phyloP scores from a whole-genome alignment of 176 grass and related monocot genomes.

The Cymbopogon citratus region DNA sequence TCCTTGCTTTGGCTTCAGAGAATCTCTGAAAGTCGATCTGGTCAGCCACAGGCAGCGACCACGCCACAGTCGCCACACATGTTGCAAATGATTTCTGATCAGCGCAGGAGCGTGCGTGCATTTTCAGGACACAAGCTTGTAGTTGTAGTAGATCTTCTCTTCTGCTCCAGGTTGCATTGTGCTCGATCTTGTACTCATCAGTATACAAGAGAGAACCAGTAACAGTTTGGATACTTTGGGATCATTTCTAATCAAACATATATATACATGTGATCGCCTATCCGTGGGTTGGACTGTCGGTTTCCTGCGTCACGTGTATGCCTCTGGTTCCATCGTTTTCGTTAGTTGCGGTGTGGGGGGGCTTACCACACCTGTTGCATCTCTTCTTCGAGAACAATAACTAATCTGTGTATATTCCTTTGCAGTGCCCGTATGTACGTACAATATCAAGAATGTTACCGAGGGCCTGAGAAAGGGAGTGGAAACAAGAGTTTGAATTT shows the following conservation, averaged over 20 bases:
- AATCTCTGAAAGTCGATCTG: conserved; percentile 20
- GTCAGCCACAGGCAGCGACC: not conserved
- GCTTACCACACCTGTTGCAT: not conserved
- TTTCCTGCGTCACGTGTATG: not conserved
- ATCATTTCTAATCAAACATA: not conserved
- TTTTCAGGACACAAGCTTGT: not conserved
- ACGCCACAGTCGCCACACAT: not conserved
- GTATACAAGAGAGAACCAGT: not conserved
- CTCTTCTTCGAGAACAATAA: not conserved
- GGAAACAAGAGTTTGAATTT: no score
- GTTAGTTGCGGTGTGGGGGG: not conserved
- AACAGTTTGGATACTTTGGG: not conserved
- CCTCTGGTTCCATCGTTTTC: conserved; percentile 5
- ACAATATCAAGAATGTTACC: not conserved
- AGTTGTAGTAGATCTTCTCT: not conserved
- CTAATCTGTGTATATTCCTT: not conserved
- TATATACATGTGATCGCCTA: not conserved
- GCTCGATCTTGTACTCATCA: not conserved
- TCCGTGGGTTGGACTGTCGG: not conserved
- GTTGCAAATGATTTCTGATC: not conserved
- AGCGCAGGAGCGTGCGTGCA: not conserved
- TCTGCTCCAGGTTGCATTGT: not conserved
- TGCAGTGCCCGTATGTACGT: not conserved
- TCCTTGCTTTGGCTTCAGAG: conserved; percentile 18
- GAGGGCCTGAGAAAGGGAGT: no score